Base-by-base conservation (phyloP, 169 alveolate genomes). In the Besnoitia besnoiti region DNA sequence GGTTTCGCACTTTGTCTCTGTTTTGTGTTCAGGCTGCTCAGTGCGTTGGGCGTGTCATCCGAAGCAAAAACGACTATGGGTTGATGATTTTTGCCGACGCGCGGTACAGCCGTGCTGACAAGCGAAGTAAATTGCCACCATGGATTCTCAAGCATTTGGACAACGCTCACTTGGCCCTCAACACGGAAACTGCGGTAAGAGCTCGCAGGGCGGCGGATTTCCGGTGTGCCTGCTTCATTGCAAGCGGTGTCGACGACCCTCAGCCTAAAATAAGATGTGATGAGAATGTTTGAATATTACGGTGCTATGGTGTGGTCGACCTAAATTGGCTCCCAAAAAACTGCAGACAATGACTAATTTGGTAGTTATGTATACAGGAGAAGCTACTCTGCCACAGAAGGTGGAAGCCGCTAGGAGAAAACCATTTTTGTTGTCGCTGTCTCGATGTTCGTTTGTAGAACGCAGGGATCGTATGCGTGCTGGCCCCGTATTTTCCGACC, bases 41-140 rank as follows among this genome's bases (percentile, higher is more conserved):
- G 93, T 99, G 99, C 91, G 98, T 98, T 33, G 99, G 99, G 0
- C 96, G 99, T 44, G 99, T 99, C 73, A 96, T 99, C 51, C 97
- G 99, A 73, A 97, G 97, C 90, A 95, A 95, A 79, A 89, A 91
- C 42, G 94, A 95, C 95, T 96, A 94, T 73, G 98, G 95, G 30
- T 75, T 96, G 40, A 93, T 93, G 95, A 59, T 90, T 59, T 93
- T 95, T 49, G 96, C 96, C 5, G 96, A 93, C 90, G 89, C 93
- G 35, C 93, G 98, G 27, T 97, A 96, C 85, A 93, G 97, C 16
- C 93, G 97, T 21, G 92, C 94, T 24, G 99, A 97, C 94, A 97
- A 97, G 92, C 95, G 97, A 59, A 95, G 94, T 79, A 97, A 97
- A 94, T 89, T 97, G 76, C 99, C 99, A 4, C 98, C 98, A 21